A percentile compares a stretch with the other conserved stretches of the same genome.
These are phyloP conservation scores for Lichtheimia ramosa DNA, from an alignment of 371 early-diverging fungal species.

Conservation along the genomic window DNA sequence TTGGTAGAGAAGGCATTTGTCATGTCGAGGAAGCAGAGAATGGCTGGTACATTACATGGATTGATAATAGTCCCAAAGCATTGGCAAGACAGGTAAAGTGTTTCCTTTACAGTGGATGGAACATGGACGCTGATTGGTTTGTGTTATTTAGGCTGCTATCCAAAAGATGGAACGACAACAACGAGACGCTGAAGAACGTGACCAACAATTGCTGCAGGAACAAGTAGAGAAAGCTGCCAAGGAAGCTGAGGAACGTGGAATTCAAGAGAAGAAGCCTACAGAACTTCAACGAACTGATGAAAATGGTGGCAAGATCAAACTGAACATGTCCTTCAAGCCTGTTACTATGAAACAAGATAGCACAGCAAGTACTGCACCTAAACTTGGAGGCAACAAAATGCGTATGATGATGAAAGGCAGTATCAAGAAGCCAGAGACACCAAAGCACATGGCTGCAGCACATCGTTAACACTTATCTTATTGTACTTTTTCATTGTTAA, in stretches of 20 bases:
- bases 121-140: neutral
- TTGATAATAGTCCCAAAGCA: conserved; percentile 89
- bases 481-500: no score
- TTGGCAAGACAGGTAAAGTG: conserved; percentile 61
- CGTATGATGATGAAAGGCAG: conserved; percentile 46
- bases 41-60: conserved; percentile 90
- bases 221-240: conserved; percentile 80
- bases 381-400: conserved; percentile 12
- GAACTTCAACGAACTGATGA: conserved; percentile 66
- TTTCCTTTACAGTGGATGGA: neutral
- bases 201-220: conserved; percentile 71
- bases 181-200: conserved; percentile 85
- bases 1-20: conserved; percentile 84
- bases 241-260: conserved; percentile 42
- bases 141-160: conserved; percentile 68
- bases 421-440: conserved; percentile 27
- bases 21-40: conserved; percentile 89
- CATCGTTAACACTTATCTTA: neutral
- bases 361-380: conserved; percentile 14
- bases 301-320: conserved; percentile 33
- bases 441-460: conserved; percentile 9
- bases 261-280: conserved; percentile 41
- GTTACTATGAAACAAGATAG: conserved; percentile 6
- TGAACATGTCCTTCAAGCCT: conserved; percentile 34
- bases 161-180: conserved; percentile 79